These are phyloP conservation scores for Aspergillus heteromorphus DNA, from an alignment of 495 filamentous ascomycete genomes.

Conservation along the genomic window DNA sequence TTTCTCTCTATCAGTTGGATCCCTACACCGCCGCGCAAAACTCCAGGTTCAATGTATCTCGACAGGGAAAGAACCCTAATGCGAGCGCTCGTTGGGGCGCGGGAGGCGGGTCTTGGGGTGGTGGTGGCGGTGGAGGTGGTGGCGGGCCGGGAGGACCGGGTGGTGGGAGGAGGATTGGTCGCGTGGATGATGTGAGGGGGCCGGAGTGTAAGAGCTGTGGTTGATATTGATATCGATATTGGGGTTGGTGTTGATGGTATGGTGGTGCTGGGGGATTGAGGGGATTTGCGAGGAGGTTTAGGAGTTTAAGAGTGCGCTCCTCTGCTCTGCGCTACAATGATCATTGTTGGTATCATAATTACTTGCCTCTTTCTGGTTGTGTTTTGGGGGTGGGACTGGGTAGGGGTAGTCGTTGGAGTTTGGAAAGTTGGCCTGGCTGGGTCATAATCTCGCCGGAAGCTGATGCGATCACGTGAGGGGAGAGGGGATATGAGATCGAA, in stretches of 20 bases:
- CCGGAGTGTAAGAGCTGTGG: conserved; percentile 35
- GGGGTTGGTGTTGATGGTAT: too few species aligned
- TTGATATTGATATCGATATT: neutral
- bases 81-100: conserved; percentile 15
- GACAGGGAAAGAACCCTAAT: conserved; percentile 15
- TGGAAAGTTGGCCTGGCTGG: too few species aligned
- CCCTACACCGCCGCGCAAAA: conserved; percentile 59
- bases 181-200: conserved; percentile 39
- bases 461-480: too few species aligned
- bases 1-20: conserved; percentile 60
- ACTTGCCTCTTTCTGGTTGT: neutral
- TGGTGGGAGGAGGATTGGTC: conserved; percentile 23
- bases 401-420: too few species aligned
- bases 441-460: too few species aligned
- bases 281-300: too few species aligned
- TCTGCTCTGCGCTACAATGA: too few species aligned
- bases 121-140: conserved; percentile 25
- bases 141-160: conserved; percentile 27
- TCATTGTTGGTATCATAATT: too few species aligned
- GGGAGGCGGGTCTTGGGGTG: conserved; percentile 17
- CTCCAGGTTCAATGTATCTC: conserved; percentile 56
- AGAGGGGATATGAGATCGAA: too few species aligned
- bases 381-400: too few species aligned
- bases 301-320: too few species aligned
- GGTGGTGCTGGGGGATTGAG: too few species aligned